Evolutionary conservation across 2,329 filamentous ascomycete species (phyloP), one percentile per base, ranked within the genome.

Genomic region (Cephalotrichum gorgonifer): DNA sequence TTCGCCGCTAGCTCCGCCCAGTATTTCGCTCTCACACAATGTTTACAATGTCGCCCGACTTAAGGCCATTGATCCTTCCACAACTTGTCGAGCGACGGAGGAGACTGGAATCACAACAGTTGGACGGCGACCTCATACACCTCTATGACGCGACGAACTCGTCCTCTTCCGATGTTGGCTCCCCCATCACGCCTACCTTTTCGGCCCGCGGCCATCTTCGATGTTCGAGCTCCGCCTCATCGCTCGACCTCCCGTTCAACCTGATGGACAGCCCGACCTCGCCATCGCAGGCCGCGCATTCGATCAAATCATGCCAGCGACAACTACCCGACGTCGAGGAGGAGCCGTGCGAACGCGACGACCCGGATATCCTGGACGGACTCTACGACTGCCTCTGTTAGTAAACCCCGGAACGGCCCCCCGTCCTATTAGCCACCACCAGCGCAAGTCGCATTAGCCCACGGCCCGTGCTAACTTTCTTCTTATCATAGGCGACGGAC

Each of bases 271-370:
- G 67, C 59, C 66, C 65, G 53, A 83, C 73, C 49, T 83, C 74
- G 52, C 83, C 74, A 22, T 23, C 47, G 17, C 46, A 69, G 65
- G 49, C 68, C 12, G 48, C 67, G 68, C 53, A 59, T 47, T 56
- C 57, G 53, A 78, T 81, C 54, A 69, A 50, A 22, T 33, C 44
- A 4, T 50, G 48, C 57, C 87, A 87, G 66, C 75, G 79, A 52
- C 76, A 75, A 47, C 72, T 96, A 53, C 85, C 88, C 15, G 86
- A 93, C 58, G 85, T 96, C 20, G 79, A 89, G 59, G 90, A 96
- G 64, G 89, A 95, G 59, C 82, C 85, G 2, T 67, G 81, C 39
- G 85, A 90, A 62, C 77, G 76, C 48, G 85, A 85, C 22, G 78
- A 82, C 26, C 67, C 75, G 51, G 71, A 74, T 26, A 71, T 76